Evolutionary conservation across 257 asterid genomes (phyloP), one percentile per base, ranked within the genome.

Genomic region (Linaria vulgaris): DNA sequence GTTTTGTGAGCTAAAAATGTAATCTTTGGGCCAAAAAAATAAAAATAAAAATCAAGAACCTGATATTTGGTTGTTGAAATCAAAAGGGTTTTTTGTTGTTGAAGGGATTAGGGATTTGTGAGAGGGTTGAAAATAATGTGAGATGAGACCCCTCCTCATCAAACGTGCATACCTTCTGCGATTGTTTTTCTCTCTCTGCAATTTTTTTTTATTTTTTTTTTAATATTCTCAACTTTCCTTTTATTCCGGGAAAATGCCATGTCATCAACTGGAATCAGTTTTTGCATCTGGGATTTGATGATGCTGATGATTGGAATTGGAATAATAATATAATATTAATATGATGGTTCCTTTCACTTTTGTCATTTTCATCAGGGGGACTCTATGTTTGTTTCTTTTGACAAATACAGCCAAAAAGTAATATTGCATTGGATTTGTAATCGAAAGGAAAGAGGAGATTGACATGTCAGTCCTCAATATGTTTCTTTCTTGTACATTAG

Each of bases 191-290:
- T 51, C 15, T 51, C 72, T 52, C 66, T 58, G 57, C 66, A 47
- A 27, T 2, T 71, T 72, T 61, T 56, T 56, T 64, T 61, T 59
- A n/a, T 45, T 9, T 8, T 1, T n/a, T 15, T n/a, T n/a, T 16
- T 3, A 3, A 34, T 34, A 2, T 66, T 47, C 69, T 57, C 71
- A n/a, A 59, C 69, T 69, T 34, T 49, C 78, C 82, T 75, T 49
- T 73, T 44, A 63, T 63, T 74, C 69, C 79, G 81, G 80, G 72
- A 58, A 67, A 59, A 41, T 57, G 82, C 82, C 87, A 81, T 65
- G 90, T 80, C 94, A 77, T 70, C 85, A 72, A 72, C 82, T 72
- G 73, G 64, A 79, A 70, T 76, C 82, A 72, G 83, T 70, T 74
- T 70, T 70, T 74, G 72, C 30, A 58, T 61, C 68, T 76, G 58